Evolutionary conservation across 2,329 filamentous ascomycete genomes (phyloP).

Genomic region (Madurella fahalii): DNA sequence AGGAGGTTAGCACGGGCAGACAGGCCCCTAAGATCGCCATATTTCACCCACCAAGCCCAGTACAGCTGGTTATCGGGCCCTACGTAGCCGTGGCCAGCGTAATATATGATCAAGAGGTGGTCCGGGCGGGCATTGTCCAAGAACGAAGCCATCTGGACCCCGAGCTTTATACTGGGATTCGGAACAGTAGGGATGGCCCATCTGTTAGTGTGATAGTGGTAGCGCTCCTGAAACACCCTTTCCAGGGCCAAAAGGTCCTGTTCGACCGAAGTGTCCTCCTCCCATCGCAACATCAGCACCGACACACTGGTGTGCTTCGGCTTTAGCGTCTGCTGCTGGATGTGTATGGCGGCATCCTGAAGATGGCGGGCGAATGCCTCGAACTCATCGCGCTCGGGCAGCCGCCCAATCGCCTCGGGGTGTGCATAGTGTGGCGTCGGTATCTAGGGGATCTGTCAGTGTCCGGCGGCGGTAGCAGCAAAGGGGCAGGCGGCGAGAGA

Average conservation of each 20-base stretch:
- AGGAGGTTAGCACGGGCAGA: slow-evolving; percentile 22
- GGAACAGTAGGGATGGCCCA: slow-evolving; percentile 58
- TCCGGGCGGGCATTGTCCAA: slow-evolving; percentile 55
- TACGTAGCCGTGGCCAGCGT: slow-evolving; percentile 57
- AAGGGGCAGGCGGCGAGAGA: background rate
- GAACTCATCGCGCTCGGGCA: slow-evolving; percentile 54
- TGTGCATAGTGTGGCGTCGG: slow-evolving; percentile 21
- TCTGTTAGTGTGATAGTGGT: slow-evolving; percentile 56
- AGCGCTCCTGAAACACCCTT: slow-evolving; percentile 54
- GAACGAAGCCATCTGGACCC: slow-evolving; percentile 56
- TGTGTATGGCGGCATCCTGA: slow-evolving; percentile 64
- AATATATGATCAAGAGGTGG: slow-evolving; percentile 62
- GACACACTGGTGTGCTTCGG: slow-evolving; percentile 56
- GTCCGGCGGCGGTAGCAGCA: background rate
- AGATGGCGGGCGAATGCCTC: slow-evolving; percentile 64
- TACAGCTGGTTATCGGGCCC: slow-evolving; percentile 59
- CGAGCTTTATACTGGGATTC: slow-evolving; percentile 58
- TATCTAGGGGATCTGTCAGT: slow-evolving; percentile 14
- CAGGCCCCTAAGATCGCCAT: background rate
- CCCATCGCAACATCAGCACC: slow-evolving; percentile 59
- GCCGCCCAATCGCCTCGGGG: slow-evolving; percentile 20
- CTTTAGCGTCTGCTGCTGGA: slow-evolving; percentile 59
- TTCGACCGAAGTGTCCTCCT: slow-evolving; percentile 53
- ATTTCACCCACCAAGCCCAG: slow-evolving; percentile 57
- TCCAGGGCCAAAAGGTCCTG: slow-evolving; percentile 53